Base-by-base conservation (phyloP, 2,329 filamentous ascomycete genomes). In the Thermomyces lanuginosus region DNA sequence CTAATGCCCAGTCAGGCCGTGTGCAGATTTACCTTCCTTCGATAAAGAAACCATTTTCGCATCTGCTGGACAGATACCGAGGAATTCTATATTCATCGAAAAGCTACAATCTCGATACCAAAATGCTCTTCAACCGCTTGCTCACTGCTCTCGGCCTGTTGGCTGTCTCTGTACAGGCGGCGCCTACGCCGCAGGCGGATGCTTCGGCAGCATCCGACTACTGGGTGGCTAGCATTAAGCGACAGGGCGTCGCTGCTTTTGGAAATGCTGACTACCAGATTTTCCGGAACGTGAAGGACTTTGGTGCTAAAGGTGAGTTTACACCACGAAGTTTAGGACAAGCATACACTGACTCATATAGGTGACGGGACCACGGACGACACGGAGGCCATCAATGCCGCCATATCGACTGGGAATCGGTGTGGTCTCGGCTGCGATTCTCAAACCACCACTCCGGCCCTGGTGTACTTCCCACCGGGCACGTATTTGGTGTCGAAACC, bases 381-480 rank as follows among this genome's bases (percentile, higher is more conserved):
- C 46, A 92, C 84, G 0, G 73, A 55, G 1, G 81, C 84, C 30
- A 92, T 95, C 65, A 93, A 92, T 58, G 52, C 59, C 21, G 83
- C 83, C 37, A 77, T 93, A 43, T 63, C 69, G 4, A 68, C 70
- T n/a, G 81, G 82, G 15, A 63, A 66, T 41, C 78, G 86, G 22
- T 95, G 86, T 46, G 82, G 80, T 20, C 49, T 69, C 36, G 70
- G 72, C 35, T 95, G 86, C 48, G 78, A 89, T 48, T 92, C 82
- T 2, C 71, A 69, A 16, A 95, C 86, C 3, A 68, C 69, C n/a
- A 71, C 72, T 1, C 86, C 86, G 0, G 86, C 81, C 14, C 60
- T 95, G 8, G 72, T 95, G 28, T 95, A 92, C 61, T 92, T 95
- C 61, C 84, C 83, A 20, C 63, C 80, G 7, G 84, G 86, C 38